These are phyloP conservation scores for Penicillium samsonianum DNA, from an alignment of 495 filamentous ascomycete species.

Conservation along the genomic window DNA sequence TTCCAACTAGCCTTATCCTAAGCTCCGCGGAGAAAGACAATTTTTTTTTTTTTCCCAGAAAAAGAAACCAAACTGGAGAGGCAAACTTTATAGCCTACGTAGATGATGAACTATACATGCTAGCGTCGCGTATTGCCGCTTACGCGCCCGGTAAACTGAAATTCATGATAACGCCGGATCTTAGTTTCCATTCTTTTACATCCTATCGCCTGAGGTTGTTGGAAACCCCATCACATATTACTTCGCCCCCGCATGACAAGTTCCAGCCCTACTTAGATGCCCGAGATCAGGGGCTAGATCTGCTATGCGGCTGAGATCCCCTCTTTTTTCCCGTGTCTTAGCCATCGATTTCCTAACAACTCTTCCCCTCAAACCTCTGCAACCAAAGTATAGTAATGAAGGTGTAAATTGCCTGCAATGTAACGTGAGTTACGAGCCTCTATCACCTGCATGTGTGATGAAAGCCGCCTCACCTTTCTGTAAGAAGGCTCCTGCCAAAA, in stretches of 20 bases:
- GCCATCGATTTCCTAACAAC: neutral
- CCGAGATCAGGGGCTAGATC: neutral
- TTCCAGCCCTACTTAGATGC: neutral
- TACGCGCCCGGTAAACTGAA: neutral
- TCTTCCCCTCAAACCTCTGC: neutral
- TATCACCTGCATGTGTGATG: constrained; percentile 4
- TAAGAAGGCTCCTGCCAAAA: neutral
- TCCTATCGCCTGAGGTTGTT: neutral
- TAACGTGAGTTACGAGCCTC: neutral
- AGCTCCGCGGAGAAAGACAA: neutral
- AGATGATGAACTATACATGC: neutral
- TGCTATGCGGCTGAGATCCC: constrained; percentile 9
- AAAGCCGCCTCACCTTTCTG: neutral
- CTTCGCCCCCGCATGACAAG: neutral
- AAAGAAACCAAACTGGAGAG: neutral
- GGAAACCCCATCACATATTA: neutral
- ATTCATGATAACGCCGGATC: neutral
- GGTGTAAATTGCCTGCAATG: neutral
- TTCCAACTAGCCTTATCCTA: neutral
- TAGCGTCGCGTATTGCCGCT: neutral
- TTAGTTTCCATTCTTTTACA: neutral
- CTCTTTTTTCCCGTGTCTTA: neutral
- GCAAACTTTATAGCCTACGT: neutral
- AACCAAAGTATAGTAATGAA: neutral
- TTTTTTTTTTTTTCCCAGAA: neutral